Evolutionary conservation across 2,329 filamentous ascomycete species (phyloP), one percentile per base, ranked within the genome.

Genomic region (Leptographium wingfieldii): DNA sequence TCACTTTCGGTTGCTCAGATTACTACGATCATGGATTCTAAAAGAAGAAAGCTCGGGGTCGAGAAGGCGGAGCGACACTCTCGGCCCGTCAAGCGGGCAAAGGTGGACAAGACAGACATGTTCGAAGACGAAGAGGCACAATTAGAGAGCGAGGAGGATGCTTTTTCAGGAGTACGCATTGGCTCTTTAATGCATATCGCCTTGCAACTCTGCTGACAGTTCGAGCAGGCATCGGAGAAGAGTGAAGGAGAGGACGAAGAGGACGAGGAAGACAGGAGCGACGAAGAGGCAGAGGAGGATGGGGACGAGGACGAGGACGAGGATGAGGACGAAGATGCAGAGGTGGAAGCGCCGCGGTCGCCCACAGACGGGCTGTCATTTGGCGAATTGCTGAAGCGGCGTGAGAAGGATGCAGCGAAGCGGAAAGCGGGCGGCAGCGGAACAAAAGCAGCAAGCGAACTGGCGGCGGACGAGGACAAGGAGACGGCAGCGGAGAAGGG

Each of bases 1-100:
- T 19, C 38, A 5, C 4, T 14, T 16, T 40, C 38, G 3, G 12
- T 16, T 40, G 38, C 38, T 9, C 14, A 40, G 38, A 3, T 16
- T 40, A 40, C 38, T 40, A 6, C 12, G 38, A 27, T 5, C 14
- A 75, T 76, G 74, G 64, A 71, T 1, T 63, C 69, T 0, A 73
- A 73, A 61, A 73, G 74, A 64, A 73, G 79, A 49, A 79, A 77
- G 65, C 58, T 69, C 3, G 69, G 71, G 1, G 67, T 69, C 0
- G 49, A 67, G 7, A 72, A 70, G 12, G 67, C 77, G 2, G 72
- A 75, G 62, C 70, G 76, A 60, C 71, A 76, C 51, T 77, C 79
- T 1, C 73, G 74, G 43, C 71, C 73, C 1, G 70, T 6, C 27
- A n/a, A 27, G 19, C 58, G 56, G 6, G 49, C 48, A 31, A 53